Percentiles rank a stretch among this genome's conserved stretches.
These are phyloP conservation scores for Fusarium secorum DNA, from an alignment of 2,329 filamentous ascomycete species.

Conservation along the genomic window DNA sequence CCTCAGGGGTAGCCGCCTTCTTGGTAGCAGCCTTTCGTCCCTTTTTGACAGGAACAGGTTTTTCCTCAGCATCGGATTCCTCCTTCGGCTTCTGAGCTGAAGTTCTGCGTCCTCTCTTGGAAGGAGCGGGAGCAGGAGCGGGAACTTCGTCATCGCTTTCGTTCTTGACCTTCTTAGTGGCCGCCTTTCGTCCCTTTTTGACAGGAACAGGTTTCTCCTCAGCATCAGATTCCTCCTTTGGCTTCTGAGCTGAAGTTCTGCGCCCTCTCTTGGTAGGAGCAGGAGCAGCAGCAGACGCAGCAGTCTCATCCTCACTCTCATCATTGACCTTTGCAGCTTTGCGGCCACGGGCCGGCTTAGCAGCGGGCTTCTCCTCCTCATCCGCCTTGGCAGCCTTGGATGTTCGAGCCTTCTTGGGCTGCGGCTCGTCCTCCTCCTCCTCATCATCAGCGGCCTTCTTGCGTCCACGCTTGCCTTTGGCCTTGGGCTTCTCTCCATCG, in stretches of 20 bases:
- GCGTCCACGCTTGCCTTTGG: slow-evolving; percentile 46
- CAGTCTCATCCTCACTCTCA: slow-evolving; percentile 32
- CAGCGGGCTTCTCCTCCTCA: slow-evolving; percentile 30
- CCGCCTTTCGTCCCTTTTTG: slow-evolving; percentile 24
- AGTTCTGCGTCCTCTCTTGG: slow-evolving; percentile 42
- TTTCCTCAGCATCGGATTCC: slow-evolving; percentile 19
- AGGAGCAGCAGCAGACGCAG: slow-evolving; percentile 35
- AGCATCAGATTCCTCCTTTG: slow-evolving; percentile 22
- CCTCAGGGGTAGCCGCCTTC: slow-evolving; percentile 19
- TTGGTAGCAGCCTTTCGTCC: slow-evolving; percentile 28
- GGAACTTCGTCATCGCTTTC: neutral
- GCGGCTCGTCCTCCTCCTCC: slow-evolving; percentile 47
- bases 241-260: slow-evolving; percentile 23
- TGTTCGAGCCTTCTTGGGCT: slow-evolving; percentile 49
- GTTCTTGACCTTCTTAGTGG: slow-evolving; percentile 22
- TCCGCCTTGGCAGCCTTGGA: slow-evolving; percentile 35
- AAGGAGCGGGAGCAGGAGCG: slow-evolving; percentile 32
- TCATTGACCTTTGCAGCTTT: slow-evolving; percentile 37
- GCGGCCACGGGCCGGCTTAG: slow-evolving; percentile 36
- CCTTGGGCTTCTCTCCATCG: slow-evolving; percentile 43
- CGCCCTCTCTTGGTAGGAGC: slow-evolving; percentile 44
- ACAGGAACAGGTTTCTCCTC: slow-evolving; percentile 24
- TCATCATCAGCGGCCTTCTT: slow-evolving; percentile 49
- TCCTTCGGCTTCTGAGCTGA: slow-evolving; percentile 31
- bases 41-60: slow-evolving; percentile 14